Evolutionary conservation across 2,329 filamentous ascomycete genomes (phyloP).

Genomic region (Aspergillus sp.): DNA sequence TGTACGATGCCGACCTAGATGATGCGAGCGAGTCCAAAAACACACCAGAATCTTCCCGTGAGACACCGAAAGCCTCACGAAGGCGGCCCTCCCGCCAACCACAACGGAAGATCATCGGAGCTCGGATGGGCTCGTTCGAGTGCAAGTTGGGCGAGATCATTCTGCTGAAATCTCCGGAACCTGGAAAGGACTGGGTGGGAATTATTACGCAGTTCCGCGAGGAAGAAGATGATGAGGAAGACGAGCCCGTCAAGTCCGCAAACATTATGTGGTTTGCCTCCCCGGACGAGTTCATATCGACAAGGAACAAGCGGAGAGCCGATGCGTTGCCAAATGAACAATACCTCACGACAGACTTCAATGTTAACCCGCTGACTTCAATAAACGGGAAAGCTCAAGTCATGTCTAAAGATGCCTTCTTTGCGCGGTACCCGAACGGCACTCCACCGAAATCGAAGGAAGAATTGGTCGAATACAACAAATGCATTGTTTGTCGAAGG

Average conservation of each 20-base stretch:
- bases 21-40: conserved; percentile 19
- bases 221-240: conserved; percentile 63
- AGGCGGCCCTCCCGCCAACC: conserved; percentile 31
- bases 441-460: conserved; percentile 64
- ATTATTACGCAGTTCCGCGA: conserved; percentile 81
- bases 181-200: conserved; percentile 87
- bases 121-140: conserved; percentile 76
- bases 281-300: conserved; percentile 83
- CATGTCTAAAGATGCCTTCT: conserved; percentile 70
- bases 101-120: conserved; percentile 67
- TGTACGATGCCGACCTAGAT: conserved; percentile 54
- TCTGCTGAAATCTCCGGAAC: conserved; percentile 81
- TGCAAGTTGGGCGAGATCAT: conserved; percentile 81
- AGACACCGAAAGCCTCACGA: conserved; percentile 25
- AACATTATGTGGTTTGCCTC: conserved; percentile 93
- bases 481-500: conserved; percentile 84
- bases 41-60: conserved; percentile 16
- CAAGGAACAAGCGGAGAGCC: conserved; percentile 74
- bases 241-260: conserved; percentile 62
- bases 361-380: conserved; percentile 80
- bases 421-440: conserved; percentile 69
- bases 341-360: conserved; percentile 85
- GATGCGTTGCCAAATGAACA: conserved; percentile 87
- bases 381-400: conserved; percentile 88
- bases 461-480: conserved; percentile 70